phyloP scores from a whole-genome alignment of 2,329 filamentous ascomycete genomes.

The Sclerotinia sclerotiorum region DNA sequence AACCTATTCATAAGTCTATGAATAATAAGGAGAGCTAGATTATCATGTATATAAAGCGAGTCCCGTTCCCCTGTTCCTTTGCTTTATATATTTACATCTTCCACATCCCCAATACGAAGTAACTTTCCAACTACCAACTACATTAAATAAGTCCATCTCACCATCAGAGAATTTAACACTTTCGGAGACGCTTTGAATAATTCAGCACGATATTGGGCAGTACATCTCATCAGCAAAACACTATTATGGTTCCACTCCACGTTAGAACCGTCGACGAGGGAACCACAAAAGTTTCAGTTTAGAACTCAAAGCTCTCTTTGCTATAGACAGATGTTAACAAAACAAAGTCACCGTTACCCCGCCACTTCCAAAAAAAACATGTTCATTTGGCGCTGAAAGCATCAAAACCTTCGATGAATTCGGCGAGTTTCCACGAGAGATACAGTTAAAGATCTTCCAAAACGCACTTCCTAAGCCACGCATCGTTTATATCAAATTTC shows the following conservation, averaged over 20 bases:
- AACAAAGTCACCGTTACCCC: not conserved
- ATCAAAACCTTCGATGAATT: not conserved
- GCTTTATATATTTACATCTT: no score
- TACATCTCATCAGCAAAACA: accelerated
- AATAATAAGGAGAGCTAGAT: no score
- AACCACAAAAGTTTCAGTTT: no score
- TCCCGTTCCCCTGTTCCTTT: no score
- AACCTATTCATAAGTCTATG: no score
- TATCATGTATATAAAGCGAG: no score
- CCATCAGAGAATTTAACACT: no score
- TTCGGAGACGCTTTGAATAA: no score
- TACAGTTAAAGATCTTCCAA: not conserved
- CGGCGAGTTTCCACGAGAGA: not conserved
- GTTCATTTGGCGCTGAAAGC: accelerated
- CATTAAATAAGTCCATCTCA: no score
- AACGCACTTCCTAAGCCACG: not conserved
- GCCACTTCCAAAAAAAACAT: not conserved
- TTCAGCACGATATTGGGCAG: not conserved
- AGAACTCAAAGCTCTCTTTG: accelerated
- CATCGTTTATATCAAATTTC: not conserved
- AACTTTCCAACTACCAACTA: no score
- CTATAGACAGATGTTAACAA: not conserved
- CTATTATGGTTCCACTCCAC: no score
- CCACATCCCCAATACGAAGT: no score
- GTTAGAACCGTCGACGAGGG: not conserved